Conservation (phyloP, 2,329 filamentous ascomycete genomes). For the Parastagonospora nodorum region DNA sequence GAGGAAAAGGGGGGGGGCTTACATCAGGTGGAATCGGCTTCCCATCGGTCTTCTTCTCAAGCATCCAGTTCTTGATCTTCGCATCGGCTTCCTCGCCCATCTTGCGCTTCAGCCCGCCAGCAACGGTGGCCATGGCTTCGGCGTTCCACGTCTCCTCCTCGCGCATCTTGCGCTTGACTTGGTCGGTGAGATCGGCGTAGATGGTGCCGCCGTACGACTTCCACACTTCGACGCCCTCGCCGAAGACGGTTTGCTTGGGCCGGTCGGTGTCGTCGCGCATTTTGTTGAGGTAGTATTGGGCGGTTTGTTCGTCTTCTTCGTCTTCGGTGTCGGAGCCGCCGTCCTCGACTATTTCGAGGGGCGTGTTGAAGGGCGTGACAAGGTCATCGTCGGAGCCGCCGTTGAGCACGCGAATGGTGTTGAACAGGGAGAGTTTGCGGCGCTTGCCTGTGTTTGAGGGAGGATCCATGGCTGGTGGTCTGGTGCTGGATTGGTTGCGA, state of each 20-base stretch:
- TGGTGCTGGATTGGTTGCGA: too few relatives aligned
- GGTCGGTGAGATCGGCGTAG: constrained; percentile 10
- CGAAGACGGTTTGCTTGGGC: constrained; percentile 8
- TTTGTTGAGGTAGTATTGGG: constrained; percentile 8
- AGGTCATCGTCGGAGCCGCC: constrained; percentile 4
- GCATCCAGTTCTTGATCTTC: not conserved
- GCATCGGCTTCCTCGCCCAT: not conserved
- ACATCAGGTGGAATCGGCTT: too few relatives aligned
- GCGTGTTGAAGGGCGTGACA: not conserved
- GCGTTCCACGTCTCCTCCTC: constrained; percentile 5
- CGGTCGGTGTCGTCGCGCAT: constrained; percentile 12
- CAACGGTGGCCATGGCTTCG: not conserved
- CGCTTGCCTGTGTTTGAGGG: not conserved
- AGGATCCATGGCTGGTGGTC: not conserved
- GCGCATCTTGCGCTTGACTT: constrained; percentile 4
- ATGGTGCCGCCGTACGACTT: constrained; percentile 8
- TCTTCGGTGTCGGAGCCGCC: constrained; percentile 14
- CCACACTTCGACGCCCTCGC: constrained; percentile 12
- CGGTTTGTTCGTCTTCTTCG: constrained; percentile 6
- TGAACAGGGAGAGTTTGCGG: constrained; percentile 1
- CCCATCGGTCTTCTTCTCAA: too few relatives aligned
- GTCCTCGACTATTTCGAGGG: not conserved
- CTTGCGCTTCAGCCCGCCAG: not conserved
- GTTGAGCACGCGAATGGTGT: constrained; percentile 4
- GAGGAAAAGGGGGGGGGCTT: not conserved